Conservation (phyloP, 768 basidiomycete species). For the Phanerodontia chrysosporium region DNA sequence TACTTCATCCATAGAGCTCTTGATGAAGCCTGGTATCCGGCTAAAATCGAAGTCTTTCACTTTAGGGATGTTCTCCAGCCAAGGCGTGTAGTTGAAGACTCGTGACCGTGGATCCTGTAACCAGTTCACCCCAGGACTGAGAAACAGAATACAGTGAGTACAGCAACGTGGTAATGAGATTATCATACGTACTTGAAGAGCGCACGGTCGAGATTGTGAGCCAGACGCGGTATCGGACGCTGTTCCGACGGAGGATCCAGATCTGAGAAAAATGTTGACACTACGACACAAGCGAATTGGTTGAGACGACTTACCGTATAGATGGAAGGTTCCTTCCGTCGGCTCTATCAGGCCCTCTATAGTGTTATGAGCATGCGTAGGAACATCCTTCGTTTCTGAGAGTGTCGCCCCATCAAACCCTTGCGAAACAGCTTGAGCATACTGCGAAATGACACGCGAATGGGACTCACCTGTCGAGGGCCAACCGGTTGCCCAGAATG, state of each 20-base stretch:
- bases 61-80: conserved; percentile 67
- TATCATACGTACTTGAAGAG: conserved; percentile 58
- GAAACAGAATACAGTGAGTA: not conserved
- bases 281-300: not conserved
- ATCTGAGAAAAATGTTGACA: conserved; percentile 29
- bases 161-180: not conserved
- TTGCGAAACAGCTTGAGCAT: no score
- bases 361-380: no score
- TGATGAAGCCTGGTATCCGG: conserved; percentile 66
- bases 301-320: conserved; percentile 3
- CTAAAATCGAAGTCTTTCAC: conserved; percentile 85
- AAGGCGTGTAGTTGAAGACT: conserved; percentile 80
- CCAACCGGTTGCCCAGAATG: no score
- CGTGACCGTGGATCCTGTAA: conserved; percentile 80
- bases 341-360: conserved; percentile 21
- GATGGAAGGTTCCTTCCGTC: not conserved
- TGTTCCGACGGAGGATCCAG: conserved; percentile 39
- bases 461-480: no score
- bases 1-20: conserved; percentile 74
- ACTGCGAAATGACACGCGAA: no score
- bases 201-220: conserved; percentile 64
- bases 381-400: no score
- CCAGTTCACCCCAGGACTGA: conserved; percentile 86
- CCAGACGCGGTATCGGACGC: conserved; percentile 56
- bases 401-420: no score